phyloP scores from a whole-genome alignment of 176 grass and related monocot genomes.

The Oryza officinalis region DNA sequence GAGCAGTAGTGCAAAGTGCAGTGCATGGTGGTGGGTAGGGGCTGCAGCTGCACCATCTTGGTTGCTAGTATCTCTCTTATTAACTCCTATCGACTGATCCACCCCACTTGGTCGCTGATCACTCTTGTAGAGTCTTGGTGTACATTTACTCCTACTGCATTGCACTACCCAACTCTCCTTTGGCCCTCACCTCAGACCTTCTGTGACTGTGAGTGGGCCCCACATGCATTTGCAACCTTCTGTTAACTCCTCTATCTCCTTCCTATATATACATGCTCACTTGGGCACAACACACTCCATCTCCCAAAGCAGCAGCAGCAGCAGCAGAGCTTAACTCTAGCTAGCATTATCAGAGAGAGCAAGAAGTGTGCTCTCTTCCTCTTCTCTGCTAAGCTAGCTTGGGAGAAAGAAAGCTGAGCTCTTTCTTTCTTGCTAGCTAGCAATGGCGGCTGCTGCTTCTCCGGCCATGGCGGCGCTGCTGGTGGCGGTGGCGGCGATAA shows the following conservation, averaged over 20 bases:
- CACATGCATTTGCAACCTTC: not conserved
- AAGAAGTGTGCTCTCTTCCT: not conserved
- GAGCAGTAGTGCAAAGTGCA: not conserved
- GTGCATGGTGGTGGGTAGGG: not conserved
- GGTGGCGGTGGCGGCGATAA: not conserved
- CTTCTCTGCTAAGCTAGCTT: not conserved
- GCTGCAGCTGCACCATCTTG: not conserved
- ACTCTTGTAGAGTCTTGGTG: not conserved
- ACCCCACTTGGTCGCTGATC: not conserved
- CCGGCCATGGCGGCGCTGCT: constrained; percentile 29
- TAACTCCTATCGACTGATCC: not conserved
- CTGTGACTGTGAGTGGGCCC: not conserved
- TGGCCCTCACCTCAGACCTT: not conserved
- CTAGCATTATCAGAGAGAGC: too few species aligned
- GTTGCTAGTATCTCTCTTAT: not conserved
- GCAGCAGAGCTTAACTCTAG: not conserved
- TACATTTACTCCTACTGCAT: constrained; percentile 20
- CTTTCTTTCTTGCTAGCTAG: not conserved
- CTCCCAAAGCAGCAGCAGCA: not conserved
- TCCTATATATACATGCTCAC: constrained; percentile 27
- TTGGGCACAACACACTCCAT: not conserved
- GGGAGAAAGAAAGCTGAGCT: not conserved
- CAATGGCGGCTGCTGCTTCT: constrained; percentile 3
- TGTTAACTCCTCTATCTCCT: not conserved
- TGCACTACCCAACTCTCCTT: constrained; percentile 21